These are phyloP conservation scores for Phytopythium sindhum DNA, from an alignment of 352 stramenopile genomes.

Conservation along the genomic window DNA sequence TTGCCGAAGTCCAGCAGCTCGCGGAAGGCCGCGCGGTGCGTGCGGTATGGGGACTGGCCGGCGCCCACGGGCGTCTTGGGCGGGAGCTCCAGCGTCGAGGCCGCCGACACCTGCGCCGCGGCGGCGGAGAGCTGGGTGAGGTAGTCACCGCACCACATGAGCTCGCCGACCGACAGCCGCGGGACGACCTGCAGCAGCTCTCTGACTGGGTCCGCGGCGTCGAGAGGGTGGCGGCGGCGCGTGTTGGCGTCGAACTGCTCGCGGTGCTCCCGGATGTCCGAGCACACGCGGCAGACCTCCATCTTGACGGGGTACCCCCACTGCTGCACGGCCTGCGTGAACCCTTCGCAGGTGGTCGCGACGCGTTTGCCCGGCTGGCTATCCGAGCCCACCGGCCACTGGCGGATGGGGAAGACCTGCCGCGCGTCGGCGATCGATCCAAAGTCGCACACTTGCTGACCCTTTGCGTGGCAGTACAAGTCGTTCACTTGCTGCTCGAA, in stretches of 20 bases:
- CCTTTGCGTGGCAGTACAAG: conserved; percentile 46
- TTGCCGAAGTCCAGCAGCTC: conserved; percentile 16
- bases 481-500: conserved; percentile 42
- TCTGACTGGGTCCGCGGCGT: conserved; percentile 5
- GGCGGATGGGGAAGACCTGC: conserved; percentile 34
- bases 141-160: conserved; percentile 52
- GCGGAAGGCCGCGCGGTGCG: conserved; percentile 30
- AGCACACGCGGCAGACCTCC: conserved; percentile 39
- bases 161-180: conserved; percentile 35
- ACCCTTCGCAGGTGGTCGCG: conserved; percentile 31
- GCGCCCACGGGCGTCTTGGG: conserved; percentile 3
- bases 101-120: conserved; percentile 6
- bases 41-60: conserved; percentile 33
- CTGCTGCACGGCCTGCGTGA: conserved; percentile 34
- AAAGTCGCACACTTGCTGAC: conserved; percentile 32
- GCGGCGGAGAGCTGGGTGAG: conserved; percentile 9
- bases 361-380: conserved; percentile 28
- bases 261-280: conserved; percentile 22
- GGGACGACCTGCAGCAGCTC: conserved; percentile 31
- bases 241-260: conserved; percentile 2
- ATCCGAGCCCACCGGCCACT: conserved; percentile 37
- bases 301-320: conserved; percentile 54
- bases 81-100: conserved; percentile 5
- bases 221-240: background rate
- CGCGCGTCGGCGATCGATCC: conserved; percentile 33